Conservation (phyloP, 495 filamentous ascomycete species). For the Xylaria acuta region DNA sequence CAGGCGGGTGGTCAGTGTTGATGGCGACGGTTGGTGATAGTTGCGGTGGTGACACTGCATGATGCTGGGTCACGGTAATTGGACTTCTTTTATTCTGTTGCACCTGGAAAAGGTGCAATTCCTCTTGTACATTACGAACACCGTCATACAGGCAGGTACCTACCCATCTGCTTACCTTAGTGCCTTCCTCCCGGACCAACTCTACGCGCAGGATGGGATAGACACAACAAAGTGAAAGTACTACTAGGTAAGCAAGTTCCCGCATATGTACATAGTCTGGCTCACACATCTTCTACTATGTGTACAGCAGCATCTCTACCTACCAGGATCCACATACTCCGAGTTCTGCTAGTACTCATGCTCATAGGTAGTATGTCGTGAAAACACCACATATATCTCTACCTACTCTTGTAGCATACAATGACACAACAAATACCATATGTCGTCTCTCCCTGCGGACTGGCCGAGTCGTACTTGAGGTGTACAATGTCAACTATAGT, state of each 20-base stretch:
- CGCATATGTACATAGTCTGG: too few relatives aligned
- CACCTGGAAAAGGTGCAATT: not conserved
- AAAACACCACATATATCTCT: not conserved
- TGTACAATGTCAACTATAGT: not conserved
- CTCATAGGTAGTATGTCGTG: not conserved
- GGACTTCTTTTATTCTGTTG: constrained; percentile 2
- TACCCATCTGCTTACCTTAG: not conserved
- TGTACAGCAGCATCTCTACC: not conserved
- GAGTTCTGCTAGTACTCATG: not conserved
- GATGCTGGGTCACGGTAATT: not conserved
- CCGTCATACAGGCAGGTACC: not conserved
- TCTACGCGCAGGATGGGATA: not conserved
- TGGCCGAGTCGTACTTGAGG: not conserved
- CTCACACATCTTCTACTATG: not conserved
- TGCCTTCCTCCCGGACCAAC: not conserved
- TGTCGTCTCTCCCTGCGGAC: not conserved
- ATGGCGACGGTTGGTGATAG: constrained; percentile 7
- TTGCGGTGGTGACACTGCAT: not conserved
- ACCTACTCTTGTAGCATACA: not conserved
- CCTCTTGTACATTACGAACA: not conserved
- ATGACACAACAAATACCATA: not conserved
- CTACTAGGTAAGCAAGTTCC: too few relatives aligned
- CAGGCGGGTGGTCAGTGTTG: not conserved
- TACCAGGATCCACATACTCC: not conserved
- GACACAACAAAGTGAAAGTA: not conserved